Conservation (phyloP, 495 filamentous ascomycete species). For the Podospora comata region DNA sequence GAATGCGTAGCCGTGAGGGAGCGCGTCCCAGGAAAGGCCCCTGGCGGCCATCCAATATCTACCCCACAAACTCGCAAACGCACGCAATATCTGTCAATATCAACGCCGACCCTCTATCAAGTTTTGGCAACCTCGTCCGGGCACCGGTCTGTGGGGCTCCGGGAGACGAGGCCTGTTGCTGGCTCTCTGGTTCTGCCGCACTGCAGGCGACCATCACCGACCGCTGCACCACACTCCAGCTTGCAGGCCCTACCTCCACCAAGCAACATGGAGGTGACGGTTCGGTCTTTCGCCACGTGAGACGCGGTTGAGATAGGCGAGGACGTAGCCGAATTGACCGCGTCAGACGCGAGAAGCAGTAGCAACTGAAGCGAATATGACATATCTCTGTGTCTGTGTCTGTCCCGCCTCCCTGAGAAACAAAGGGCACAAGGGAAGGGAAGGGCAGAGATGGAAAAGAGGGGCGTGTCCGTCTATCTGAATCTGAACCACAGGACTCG, state of each 20-base stretch:
- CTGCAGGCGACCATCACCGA: conserved; percentile 11
- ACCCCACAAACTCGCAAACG: conserved; percentile 43
- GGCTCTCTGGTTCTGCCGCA: conserved; percentile 1
- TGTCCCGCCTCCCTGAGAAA: background rate
- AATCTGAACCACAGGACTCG: conserved; percentile 6
- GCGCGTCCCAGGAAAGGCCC: conserved; percentile 18
- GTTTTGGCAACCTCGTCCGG: conserved; percentile 14
- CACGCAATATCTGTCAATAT: conserved; percentile 35
- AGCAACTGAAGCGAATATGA: conserved; percentile 9
- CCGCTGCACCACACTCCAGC: conserved; percentile 14
- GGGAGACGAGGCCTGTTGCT: conserved; percentile 5
- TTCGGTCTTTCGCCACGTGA: conserved; percentile 25
- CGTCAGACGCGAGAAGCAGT: conserved; percentile 1
- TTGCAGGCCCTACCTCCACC: conserved; percentile 14
- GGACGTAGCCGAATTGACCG: conserved; percentile 14
- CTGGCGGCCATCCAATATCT: conserved; percentile 21
- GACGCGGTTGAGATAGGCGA: conserved; percentile 14
- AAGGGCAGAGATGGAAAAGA: background rate
- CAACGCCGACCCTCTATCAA: conserved; percentile 19
- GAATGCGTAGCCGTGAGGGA: background rate
- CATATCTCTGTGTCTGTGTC: conserved; percentile 1
- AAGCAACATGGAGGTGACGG: conserved; percentile 17
- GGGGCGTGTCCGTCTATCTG: conserved; percentile 8
- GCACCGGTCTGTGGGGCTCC: conserved; percentile 26
- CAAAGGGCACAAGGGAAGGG: conserved; percentile 1